Conservation (phyloP, 1,139 yeast genomes). For the Yamadazyma triangularis region DNA sequence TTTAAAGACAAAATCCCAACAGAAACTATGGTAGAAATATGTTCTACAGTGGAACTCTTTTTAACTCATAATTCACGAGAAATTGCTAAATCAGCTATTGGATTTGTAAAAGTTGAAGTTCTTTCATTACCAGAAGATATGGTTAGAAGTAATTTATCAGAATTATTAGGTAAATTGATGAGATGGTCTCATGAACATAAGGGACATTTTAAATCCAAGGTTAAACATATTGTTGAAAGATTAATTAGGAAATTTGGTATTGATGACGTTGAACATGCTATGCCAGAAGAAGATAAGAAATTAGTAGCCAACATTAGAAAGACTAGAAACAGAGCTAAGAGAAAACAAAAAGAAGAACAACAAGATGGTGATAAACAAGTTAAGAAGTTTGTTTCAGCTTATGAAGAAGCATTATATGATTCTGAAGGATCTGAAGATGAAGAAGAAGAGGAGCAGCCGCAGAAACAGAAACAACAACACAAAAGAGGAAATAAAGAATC, state of each 20-base stretch:
- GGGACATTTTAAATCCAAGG: conserved; percentile 89
- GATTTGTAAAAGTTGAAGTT: conserved; percentile 89
- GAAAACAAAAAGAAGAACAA: conserved; percentile 48
- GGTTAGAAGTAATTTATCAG: conserved; percentile 63
- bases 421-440: conserved; percentile 50
- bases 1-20: conserved; percentile 61
- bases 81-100: conserved; percentile 90
- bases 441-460: conserved; percentile 22
- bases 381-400: conserved; percentile 70
- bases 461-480: conserved; percentile 20
- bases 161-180: conserved; percentile 66
- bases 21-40: conserved; percentile 63
- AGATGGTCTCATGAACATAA: conserved; percentile 96
- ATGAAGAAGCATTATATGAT: conserved; percentile 72
- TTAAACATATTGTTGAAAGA: conserved; percentile 89
- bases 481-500: conserved; percentile 14
- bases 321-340: conserved; percentile 76
- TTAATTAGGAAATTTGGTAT: conserved; percentile 84
- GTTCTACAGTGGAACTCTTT: conserved; percentile 86
- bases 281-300: conserved; percentile 86
- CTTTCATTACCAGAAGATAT: conserved; percentile 78
- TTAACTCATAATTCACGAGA: conserved; percentile 89
- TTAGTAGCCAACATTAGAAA: conserved; percentile 82
- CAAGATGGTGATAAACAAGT: conserved; percentile 21
- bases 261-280: conserved; percentile 69